Percentiles rank a stretch among this genome's conserved stretches.
phyloP scores from a whole-genome alignment of 352 stramenopile species.

The Halophytophthora polymorphica region DNA sequence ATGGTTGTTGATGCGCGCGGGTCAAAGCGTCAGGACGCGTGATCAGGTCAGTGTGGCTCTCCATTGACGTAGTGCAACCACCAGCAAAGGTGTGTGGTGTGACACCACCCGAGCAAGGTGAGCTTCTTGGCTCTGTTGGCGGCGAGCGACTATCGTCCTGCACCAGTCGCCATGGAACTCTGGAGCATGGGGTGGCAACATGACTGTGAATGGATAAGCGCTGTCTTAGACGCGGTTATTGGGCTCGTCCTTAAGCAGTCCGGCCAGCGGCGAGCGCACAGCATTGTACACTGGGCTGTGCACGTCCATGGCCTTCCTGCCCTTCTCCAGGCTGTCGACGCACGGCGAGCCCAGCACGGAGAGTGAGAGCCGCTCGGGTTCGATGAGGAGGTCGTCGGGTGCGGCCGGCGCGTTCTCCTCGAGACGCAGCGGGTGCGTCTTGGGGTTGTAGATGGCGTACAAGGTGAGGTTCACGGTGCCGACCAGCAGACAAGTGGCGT shows the following conservation, averaged over 20 bases:
- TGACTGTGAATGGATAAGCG: no score
- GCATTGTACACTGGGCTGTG: conserved; percentile 24
- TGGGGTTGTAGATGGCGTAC: conserved; percentile 31
- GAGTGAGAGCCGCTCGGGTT: conserved; percentile 8
- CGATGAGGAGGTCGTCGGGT: conserved; percentile 6
- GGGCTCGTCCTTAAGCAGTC: conserved; percentile 7
- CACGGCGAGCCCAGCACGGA: conserved; percentile 18
- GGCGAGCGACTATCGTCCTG: no score
- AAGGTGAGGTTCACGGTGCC: conserved; percentile 20
- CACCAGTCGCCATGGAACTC: no score
- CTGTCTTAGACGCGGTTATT: conserved; percentile 15
- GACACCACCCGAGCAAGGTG: no score
- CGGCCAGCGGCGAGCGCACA: conserved; percentile 16
- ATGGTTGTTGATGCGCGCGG: no score
- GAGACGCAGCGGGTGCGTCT: conserved; percentile 25
- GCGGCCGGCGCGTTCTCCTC: conserved; percentile 13
- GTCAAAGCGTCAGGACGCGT: no score
- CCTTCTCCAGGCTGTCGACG: conserved; percentile 1
- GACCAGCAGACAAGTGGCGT: conserved; percentile 23
- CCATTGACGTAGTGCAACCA: no score
- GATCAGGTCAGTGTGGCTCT: no score
- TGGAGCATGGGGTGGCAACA: no score
- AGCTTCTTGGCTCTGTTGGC: no score
- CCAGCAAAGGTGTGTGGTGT: no score
- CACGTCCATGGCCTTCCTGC: conserved; percentile 8